phyloP scores from a whole-genome alignment of 192 early-diverging fungal genomes.

The Rhizophagus prolifer region DNA sequence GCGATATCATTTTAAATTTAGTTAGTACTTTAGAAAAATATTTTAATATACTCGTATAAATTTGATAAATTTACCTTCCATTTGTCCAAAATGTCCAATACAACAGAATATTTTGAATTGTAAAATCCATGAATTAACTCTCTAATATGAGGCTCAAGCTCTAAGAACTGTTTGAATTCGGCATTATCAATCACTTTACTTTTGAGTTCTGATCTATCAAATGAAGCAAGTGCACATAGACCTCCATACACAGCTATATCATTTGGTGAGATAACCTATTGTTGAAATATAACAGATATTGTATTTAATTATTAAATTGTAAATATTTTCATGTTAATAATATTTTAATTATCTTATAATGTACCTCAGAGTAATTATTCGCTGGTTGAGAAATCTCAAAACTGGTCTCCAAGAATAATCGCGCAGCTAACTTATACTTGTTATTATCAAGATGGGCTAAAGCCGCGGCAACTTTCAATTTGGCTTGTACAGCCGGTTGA shows the following conservation, averaged over 20 bases:
- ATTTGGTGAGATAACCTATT: slow-evolving; percentile 64
- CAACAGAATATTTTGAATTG: slow-evolving; percentile 68
- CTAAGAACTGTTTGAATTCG: slow-evolving; percentile 75
- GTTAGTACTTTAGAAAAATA: not conserved
- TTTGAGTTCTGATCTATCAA: slow-evolving; percentile 71
- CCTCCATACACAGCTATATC: slow-evolving; percentile 83
- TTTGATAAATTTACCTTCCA: slow-evolving; percentile 55
- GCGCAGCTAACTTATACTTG: slow-evolving; percentile 63
- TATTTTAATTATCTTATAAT: not conserved
- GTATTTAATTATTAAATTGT: slow-evolving; percentile 11
- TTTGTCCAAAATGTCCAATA: slow-evolving; percentile 64
- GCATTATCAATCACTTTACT: slow-evolving; percentile 68
- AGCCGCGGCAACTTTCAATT: slow-evolving; percentile 64
- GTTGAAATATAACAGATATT: slow-evolving; percentile 32
- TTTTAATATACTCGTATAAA: not conserved
- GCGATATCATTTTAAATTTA: not conserved
- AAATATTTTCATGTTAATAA: not conserved
- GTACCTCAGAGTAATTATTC: slow-evolving; percentile 47
- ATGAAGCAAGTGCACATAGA: slow-evolving; percentile 76
- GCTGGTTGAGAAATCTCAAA: slow-evolving; percentile 46
- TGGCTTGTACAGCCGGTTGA: slow-evolving; percentile 52
- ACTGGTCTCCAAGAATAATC: slow-evolving; percentile 56
- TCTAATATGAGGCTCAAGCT: slow-evolving; percentile 76
- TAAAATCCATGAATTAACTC: slow-evolving; percentile 75
- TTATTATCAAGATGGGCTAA: slow-evolving; percentile 61